phyloP scores from a whole-genome alignment of 1,284 basidiomycete species.

The Porogramme epimiltina region DNA sequence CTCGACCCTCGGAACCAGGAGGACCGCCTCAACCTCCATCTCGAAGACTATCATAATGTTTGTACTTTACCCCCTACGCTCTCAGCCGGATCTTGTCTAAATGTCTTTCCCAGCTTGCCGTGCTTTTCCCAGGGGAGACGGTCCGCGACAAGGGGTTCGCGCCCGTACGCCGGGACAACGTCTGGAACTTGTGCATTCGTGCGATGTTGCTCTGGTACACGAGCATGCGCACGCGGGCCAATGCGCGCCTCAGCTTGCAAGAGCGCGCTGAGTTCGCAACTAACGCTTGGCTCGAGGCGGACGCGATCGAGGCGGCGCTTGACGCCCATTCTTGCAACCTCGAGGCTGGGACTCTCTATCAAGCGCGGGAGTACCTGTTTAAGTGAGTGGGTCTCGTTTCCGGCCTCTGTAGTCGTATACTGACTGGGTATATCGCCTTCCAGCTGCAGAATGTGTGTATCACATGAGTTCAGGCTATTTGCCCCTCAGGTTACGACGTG shows the following conservation, averaged over 20 bases:
- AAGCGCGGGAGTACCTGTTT: slow-evolving; percentile 71
- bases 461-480: slow-evolving; percentile 64
- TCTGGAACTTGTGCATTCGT: slow-evolving; percentile 71
- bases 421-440: not conserved
- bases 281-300: slow-evolving; percentile 68
- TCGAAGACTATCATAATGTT: slow-evolving; percentile 67
- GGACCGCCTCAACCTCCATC: slow-evolving; percentile 49
- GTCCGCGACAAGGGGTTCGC: slow-evolving; percentile 37
- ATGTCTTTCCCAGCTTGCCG: slow-evolving; percentile 49
- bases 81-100: not conserved
- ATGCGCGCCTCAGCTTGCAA: slow-evolving; percentile 38
- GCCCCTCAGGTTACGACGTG: slow-evolving; percentile 61
- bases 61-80: slow-evolving; percentile 25
- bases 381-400: slow-evolving; percentile 48
- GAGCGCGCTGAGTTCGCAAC: slow-evolving; percentile 63
- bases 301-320: slow-evolving; percentile 61
- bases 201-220: slow-evolving; percentile 68
- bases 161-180: slow-evolving; percentile 54
- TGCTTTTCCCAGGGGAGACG: slow-evolving; percentile 66
- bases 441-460: slow-evolving; percentile 69
- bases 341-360: slow-evolving; percentile 63
- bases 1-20: slow-evolving; percentile 42
- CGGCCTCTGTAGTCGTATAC: slow-evolving; percentile 20
- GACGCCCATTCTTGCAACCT: slow-evolving; percentile 63
- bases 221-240: slow-evolving; percentile 58